Evolutionary conservation across 2,329 filamentous ascomycete species (phyloP), one percentile per base, ranked within the genome.

Genomic region (Sarocladium strictum): DNA sequence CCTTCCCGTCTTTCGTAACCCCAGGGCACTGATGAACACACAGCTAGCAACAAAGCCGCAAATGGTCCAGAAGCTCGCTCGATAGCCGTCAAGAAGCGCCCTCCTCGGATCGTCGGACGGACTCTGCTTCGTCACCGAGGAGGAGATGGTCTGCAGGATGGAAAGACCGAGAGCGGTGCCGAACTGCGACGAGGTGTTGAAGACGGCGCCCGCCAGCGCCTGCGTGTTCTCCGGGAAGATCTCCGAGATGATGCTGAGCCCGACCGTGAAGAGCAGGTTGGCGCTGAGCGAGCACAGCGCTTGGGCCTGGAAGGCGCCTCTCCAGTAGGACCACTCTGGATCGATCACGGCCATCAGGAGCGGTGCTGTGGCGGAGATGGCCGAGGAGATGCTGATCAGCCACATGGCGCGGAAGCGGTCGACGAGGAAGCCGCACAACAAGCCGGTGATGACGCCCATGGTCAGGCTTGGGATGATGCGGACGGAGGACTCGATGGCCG

Each of bases 161-260:
- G 75, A 74, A 9, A 80, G 56, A 1, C 76, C 77, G 17, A 80
- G 63, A 0, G 73, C 71, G 14, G 66, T 75, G 0, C 81, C 81
- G 54, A 85, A 76, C 58, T 85, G 80, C 0, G 74, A 67, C 0
- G 78, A 69, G 0, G 80, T 83, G 57, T 81, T 84, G 63, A 85
- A 85, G 0, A 86, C 80, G 0, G 79, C 81, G 0, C 82, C 83
- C 0, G 80, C 81, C 0, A 86, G 67, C 0, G 78, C 79, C 56
- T 85, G 81, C 1, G 73, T 83, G 10, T 79, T 67, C 14, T 74
- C 69, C 0, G 79, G 76, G 57, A 84, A 85, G 2, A 71, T 74
- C 14, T 79, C 75, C 0, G 75, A 73, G 6, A 84, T 74, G 3
- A 84, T 66, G 19, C 85, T 71, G 21, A 78, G 68, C 0, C 75